Conservation (phyloP, 129 eudicot genomes). For the Flaveria linearis region DNA sequence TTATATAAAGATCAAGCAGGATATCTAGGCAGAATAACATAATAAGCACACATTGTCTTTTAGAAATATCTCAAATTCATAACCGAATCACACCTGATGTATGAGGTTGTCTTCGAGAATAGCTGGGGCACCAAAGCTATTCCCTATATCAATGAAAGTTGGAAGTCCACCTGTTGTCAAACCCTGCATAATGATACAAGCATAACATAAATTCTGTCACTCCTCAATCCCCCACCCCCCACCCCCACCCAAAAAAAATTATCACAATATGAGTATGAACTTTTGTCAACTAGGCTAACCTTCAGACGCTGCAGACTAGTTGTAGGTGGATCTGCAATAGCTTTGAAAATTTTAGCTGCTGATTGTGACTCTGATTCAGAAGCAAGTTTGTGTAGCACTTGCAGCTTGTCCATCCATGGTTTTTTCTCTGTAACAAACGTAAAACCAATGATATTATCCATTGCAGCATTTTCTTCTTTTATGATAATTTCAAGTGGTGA, state of each 20-base stretch:
- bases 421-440: conserved; percentile 55
- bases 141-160: conserved; percentile 93
- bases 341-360: conserved; percentile 87
- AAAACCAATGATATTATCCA: too few species aligned
- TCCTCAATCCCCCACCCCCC: background rate
- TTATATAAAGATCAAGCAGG: conserved; percentile 9
- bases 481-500: too few species aligned
- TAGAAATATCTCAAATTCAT: conserved; percentile 14
- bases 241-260: background rate
- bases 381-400: conserved; percentile 75
- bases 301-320: conserved; percentile 95
- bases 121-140: conserved; percentile 98
- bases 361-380: conserved; percentile 50
- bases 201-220: background rate
- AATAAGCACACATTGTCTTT: background rate
- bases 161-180: conserved; percentile 99
- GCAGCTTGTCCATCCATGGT: conserved; percentile 95
- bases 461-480: too few species aligned
- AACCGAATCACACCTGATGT: conserved; percentile 57
- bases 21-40: background rate
- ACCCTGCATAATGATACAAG: conserved; percentile 55
- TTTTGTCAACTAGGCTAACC: conserved; percentile 38
- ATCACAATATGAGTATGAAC: too few species aligned
- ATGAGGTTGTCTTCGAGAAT: conserved; percentile 91
- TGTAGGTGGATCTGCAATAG: conserved; percentile 99